Evolutionary conservation across 2,329 filamentous ascomycete genomes (phyloP).

Genomic region (Fusarium euwallaceae): DNA sequence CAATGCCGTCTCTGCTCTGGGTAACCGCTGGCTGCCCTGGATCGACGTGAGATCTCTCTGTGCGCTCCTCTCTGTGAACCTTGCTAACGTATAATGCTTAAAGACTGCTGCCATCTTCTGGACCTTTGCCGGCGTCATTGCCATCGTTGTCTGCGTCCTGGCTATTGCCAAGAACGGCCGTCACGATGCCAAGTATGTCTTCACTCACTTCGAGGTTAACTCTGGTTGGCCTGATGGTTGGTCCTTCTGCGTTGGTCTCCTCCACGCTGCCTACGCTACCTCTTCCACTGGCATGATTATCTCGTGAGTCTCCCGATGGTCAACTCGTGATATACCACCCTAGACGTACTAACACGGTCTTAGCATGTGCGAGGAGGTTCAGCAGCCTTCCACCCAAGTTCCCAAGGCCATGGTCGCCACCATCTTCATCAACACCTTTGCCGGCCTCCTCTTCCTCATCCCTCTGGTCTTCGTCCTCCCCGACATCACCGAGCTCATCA

Average conservation of each 20-base stretch:
- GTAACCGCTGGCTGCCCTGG: constrained; percentile 75
- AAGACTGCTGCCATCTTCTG: constrained; percentile 80
- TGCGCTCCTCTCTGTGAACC: not conserved
- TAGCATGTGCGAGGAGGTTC: constrained; percentile 81
- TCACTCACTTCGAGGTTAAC: constrained; percentile 75
- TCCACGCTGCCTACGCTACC: constrained; percentile 80
- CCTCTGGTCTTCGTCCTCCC: constrained; percentile 78
- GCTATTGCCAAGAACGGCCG: constrained; percentile 78
- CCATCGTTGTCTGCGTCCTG: constrained; percentile 72
- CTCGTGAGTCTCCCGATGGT: constrained; percentile 65
- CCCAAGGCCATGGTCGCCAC: constrained; percentile 80
- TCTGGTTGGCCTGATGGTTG: constrained; percentile 79
- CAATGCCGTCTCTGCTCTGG: constrained; percentile 74
- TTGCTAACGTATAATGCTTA: constrained; percentile 15
- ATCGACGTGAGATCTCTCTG: constrained; percentile 71
- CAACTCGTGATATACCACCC: constrained; percentile 4
- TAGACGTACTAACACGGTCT: constrained; percentile 2
- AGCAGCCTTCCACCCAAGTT: constrained; percentile 74
- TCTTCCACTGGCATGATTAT: constrained; percentile 86
- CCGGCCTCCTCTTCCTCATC: constrained; percentile 76
- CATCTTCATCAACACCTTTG: constrained; percentile 74
- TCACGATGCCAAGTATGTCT: constrained; percentile 72
- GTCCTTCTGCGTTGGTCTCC: constrained; percentile 79
- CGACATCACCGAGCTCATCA: constrained; percentile 67
- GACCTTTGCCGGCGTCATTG: constrained; percentile 79